Evolutionary conservation across 805 yeast species (phyloP).

Genomic region (Kodamaea kaohsiungensis): DNA sequence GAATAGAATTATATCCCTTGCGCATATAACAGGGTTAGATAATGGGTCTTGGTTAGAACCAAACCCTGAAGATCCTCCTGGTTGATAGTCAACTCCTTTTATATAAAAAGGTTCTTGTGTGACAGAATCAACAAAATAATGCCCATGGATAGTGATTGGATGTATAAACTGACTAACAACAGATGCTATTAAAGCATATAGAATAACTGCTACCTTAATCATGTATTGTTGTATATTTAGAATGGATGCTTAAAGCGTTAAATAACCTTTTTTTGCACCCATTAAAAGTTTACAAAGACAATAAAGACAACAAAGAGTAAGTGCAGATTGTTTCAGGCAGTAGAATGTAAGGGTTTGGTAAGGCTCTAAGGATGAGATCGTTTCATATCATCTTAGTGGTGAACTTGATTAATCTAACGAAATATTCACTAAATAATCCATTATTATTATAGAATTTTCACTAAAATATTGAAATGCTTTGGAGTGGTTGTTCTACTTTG

Average conservation of each 20-base stretch:
- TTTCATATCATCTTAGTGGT: not conserved
- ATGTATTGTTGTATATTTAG: not conserved
- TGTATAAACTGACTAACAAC: conserved; percentile 35
- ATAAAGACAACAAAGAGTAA: too few relatives aligned
- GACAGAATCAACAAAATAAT: conserved; percentile 72
- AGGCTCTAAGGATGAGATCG: not conserved
- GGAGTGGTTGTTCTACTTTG: too few relatives aligned
- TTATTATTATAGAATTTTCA: too few relatives aligned
- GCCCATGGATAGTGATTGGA: conserved; percentile 70
- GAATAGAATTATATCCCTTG: conserved; percentile 77
- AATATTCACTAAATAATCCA: too few relatives aligned
- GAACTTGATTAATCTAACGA: not conserved
- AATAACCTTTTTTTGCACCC: not conserved
- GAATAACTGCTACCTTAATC: not conserved
- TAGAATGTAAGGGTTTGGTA: too few relatives aligned
- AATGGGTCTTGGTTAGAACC: conserved; percentile 65
- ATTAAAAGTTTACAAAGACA: not conserved
- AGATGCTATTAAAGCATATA: not conserved
- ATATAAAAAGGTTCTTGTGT: conserved; percentile 79
- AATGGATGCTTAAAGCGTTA: not conserved
- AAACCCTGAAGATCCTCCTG: conserved; percentile 88
- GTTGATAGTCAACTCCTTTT: conserved; percentile 92
- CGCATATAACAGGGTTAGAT: conserved; percentile 69
- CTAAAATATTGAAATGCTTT: not conserved
- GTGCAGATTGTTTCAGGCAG: too few relatives aligned